Conservation (phyloP, 441 rosid genomes). For the Melastoma candidum region DNA sequence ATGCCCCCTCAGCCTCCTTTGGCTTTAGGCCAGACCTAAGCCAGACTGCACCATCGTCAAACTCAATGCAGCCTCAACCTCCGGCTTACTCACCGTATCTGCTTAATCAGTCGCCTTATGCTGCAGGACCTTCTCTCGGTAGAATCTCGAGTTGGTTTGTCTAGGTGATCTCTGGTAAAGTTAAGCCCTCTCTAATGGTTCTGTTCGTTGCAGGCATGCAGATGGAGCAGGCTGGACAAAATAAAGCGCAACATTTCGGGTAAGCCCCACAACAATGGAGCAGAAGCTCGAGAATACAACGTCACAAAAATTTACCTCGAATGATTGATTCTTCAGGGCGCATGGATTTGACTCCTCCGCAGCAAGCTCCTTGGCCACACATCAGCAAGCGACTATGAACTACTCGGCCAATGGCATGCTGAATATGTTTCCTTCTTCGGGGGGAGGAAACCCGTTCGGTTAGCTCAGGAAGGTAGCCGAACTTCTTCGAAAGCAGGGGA, state of each 20-base stretch:
- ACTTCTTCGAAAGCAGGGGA: no score
- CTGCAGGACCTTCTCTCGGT: constrained; percentile 30
- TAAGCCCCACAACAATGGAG: constrained; percentile 7
- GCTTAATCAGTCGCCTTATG: constrained; percentile 24
- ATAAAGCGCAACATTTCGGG: constrained; percentile 34
- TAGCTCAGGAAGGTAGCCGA: no score
- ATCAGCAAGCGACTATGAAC: no score
- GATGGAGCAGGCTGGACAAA: constrained; percentile 33
- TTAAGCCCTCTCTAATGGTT: not conserved
- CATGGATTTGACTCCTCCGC: no score
- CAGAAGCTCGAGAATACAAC: no score
- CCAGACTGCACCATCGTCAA: constrained; percentile 18
- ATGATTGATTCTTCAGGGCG: no score
- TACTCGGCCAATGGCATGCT: no score
- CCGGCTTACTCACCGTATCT: constrained; percentile 22
- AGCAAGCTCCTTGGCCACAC: no score
- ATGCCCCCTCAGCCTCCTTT: constrained; percentile 19
- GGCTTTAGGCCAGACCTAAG: constrained; percentile 18
- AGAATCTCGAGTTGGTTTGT: constrained; percentile 9
- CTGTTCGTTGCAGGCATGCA: constrained; percentile 32
- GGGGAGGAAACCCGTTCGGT: no score
- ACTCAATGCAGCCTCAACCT: constrained; percentile 31
- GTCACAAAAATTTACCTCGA: no score
- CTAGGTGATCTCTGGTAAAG: constrained; percentile 6
- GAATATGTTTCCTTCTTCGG: no score